Percentiles rank a stretch among this genome's conserved stretches.
Evolutionary conservation across 2,329 filamentous ascomycete species (phyloP).

Genomic region (Colletotrichum australisinense): DNA sequence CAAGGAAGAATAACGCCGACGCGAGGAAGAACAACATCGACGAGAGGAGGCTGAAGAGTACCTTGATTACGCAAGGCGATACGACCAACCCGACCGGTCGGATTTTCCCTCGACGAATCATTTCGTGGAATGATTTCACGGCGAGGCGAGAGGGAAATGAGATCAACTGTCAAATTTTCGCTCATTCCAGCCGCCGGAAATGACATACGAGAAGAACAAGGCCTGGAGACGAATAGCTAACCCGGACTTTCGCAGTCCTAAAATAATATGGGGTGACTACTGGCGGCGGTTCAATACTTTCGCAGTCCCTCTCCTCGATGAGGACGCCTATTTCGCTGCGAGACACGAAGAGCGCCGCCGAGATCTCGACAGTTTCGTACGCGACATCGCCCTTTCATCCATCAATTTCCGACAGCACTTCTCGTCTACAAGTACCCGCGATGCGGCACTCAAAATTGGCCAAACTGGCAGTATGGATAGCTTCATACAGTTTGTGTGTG

Average conservation of each 20-base stretch:
- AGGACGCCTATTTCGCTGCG: conserved; percentile 22
- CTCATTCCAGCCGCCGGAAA: conserved; percentile 11
- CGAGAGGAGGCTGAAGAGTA: conserved; percentile 41
- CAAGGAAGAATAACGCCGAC: too few relatives aligned
- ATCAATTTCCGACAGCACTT: neutral
- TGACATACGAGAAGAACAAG: conserved; percentile 9
- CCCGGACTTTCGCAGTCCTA: conserved; percentile 12
- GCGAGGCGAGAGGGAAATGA: too few relatives aligned
- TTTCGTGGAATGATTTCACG: too few relatives aligned
- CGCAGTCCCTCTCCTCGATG: conserved; percentile 13
- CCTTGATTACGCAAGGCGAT: too few relatives aligned
- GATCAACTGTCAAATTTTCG: too few relatives aligned
- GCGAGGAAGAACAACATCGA: neutral
- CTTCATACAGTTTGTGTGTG: conserved; percentile 21
- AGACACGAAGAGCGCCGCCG: conserved; percentile 3
- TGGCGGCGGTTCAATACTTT: conserved; percentile 31
- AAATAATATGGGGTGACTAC: conserved; percentile 20
- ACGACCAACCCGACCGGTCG: too few relatives aligned
- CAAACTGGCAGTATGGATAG: conserved; percentile 28
- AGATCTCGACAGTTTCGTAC: neutral
- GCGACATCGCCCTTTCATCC: conserved; percentile 7
- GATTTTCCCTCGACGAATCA: too few relatives aligned
- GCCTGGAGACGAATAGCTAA: conserved; percentile 15
- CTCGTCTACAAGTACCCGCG: neutral
- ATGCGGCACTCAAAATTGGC: conserved; percentile 14